Evolutionary conservation across 495 filamentous ascomycete genomes (phyloP), one percentile per base, ranked within the genome.

Genomic region (Niebla homalea): DNA sequence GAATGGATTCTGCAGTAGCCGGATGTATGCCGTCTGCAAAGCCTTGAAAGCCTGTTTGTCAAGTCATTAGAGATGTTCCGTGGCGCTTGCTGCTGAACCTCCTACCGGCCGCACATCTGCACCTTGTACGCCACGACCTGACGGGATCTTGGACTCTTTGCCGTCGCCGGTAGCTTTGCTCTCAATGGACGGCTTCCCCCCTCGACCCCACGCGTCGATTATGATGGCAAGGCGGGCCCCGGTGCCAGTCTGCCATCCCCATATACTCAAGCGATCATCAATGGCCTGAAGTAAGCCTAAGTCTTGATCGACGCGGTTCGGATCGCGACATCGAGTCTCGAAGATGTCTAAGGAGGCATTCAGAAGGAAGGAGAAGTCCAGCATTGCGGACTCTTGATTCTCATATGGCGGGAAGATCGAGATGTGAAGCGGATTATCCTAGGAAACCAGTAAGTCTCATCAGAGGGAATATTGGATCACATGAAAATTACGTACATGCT

Each of bases 201-300:
- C 53, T 41, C 74, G 66, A 1, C 89, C 89, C 44, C 83, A 74
- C 70, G 93, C 80, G 63, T 97, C 92, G 14, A 97, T 83, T 1
- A 95, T 78, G 36, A 87, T 78, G 25, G 96, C 78, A 55, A 98
- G 77, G 63, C 86, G 89, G 25, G 90, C 79, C 5, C 89, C 90
- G 5, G 93, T 97, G 63, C 94, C 96, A n/a, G 92, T 97, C 60
- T 95, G 73, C 79, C 86, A 97, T 52, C 92, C 92, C 70, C 96
- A 98, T 49, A 83, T 79, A 16, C 88, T 87, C 19, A 97, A 70
- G 11, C 87, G 78, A 64, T 98, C 93, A 67, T 97, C 93, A 38
- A 98, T 71, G 16, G 86, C 85, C 63, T 96, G 89, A 32, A 98
- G 72, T 0, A 97, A 75, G 6, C 93, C 93, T 50, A 89, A 85